Evolutionary conservation across 1,284 basidiomycete species (phyloP), one percentile per base, ranked within the genome.

Genomic region (Wallemia hederae): DNA sequence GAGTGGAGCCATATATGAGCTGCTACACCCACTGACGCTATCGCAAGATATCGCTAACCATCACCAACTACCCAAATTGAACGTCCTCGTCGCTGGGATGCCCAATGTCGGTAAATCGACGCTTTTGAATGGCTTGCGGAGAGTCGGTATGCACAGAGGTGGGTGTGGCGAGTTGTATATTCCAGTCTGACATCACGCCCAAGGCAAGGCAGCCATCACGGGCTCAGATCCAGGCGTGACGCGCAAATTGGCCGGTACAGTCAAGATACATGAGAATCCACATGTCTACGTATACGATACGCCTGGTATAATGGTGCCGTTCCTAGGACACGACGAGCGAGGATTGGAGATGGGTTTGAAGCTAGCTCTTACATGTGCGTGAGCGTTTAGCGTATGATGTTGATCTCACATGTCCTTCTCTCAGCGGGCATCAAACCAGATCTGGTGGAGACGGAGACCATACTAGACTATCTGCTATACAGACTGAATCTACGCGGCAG

Each of bases 21-120:
- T 24, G 19, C 24, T 59, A 2, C 2, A 31, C 58, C 27, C n/a
- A 59, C 22, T 60, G 27, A 61, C 31, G 28, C 5, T 2, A 11
- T 59, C 14, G 14, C 49, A 65, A 86, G 84, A 78, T 63, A 77
- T 85, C 65, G 83, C 83, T 31, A 79, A 78, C 65, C 72, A 74
- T 55, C 76, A 81, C 67, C 77, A 78, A 60, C 73, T 79, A 57
- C 78, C 80, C 62, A 83, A 86, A 68, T 72, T 86, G 64, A 88
- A 89, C 67, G 80, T 96, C 7, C 76, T 94, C 2, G 86, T 94
- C 25, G 81, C 91, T 60, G 92, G 92, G 25, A 98, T 98, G 92
- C 92, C 92, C 2, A 98, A 98, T 69, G 90, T 97, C 55, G 94
- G 94, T 59, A 99, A 98, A 73, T 94, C 89, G 27, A 90, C 87